These are phyloP conservation scores for Kazachstania martiniae DNA, from an alignment of 805 yeast species.

Conservation along the genomic window DNA sequence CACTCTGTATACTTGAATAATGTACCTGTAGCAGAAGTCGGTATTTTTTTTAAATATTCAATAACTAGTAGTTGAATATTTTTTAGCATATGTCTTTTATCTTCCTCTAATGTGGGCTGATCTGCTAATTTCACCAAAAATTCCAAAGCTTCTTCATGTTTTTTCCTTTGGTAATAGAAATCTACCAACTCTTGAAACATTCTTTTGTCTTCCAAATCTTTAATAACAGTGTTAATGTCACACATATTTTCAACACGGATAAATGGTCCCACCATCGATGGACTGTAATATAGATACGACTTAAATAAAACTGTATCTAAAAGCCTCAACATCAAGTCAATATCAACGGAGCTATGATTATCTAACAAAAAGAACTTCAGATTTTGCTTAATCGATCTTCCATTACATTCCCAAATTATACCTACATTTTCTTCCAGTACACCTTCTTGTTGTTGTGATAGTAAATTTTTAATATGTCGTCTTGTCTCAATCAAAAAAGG, in stretches of 20 bases:
- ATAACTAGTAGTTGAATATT: conserved; percentile 27
- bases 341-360: conserved; percentile 23
- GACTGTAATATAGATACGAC: conserved; percentile 59
- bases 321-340: conserved; percentile 31
- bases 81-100: conserved; percentile 8
- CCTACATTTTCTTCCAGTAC: too few relatives aligned
- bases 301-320: conserved; percentile 74
- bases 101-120: conserved; percentile 2
- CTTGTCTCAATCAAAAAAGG: conserved; percentile 41
- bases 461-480: conserved; percentile 30
- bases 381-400: conserved; percentile 13
- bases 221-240: conserved; percentile 50
- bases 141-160: conserved; percentile 58
- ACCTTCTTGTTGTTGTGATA: conserved; percentile 4
- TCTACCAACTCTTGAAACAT: conserved; percentile 64
- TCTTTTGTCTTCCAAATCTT: conserved; percentile 35
- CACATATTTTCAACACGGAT: conserved; percentile 69
- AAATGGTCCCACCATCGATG: conserved; percentile 72
- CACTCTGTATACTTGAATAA: conserved; percentile 47
- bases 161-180: conserved; percentile 52
- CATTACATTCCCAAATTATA: conserved; percentile 16
- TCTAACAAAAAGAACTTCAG: conserved; percentile 23
- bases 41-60: conserved; percentile 47
- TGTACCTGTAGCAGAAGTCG: conserved; percentile 37
- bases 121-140: conserved; percentile 33